Evolutionary conservation across 2,329 filamentous ascomycete genomes (phyloP), one percentile per base, ranked within the genome.

Genomic region (Metarhizium brunneum): DNA sequence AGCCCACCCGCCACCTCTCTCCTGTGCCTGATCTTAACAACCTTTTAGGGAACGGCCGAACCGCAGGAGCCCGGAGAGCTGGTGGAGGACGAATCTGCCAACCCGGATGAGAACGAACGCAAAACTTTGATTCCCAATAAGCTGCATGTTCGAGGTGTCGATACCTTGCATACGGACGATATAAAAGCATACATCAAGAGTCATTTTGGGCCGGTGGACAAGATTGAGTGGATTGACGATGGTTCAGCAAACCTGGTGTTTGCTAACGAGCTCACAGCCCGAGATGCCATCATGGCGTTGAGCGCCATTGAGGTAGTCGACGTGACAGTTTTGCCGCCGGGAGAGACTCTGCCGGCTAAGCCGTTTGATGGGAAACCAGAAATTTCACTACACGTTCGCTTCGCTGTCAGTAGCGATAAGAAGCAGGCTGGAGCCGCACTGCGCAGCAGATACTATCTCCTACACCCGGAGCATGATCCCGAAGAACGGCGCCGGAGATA

Each of bases 181-280:
- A 86, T 97, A 63, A 86, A 87, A 63, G 76, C 80, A 57, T 96
- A 91, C 64, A 82, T 90, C 8, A 72, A 76, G 50, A 79, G 88
- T 59, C 82, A 94, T 68, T 90, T 81, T 64, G 73, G 77, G 40
- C 68, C 71, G 14, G 76, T 85, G 56, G 75, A 81, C 55, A 79
- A 82, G 58, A 77, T 96, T 60, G 91, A 97, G 73, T 99, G 94
- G 94, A 90, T 99, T 61, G 90, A 97, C 68, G 94, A 99, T 70
- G 85, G 83, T 6, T 92, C 90, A 0, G 90, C 90, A 59, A 97
- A 97, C 67, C 76, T 96, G 54, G 71, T 95, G 53, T 97, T 94
- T 73, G 75, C 73, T 43, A 78, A 78, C 6, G 75, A 82, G 14
- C 66, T 70, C 29, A 66, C 69, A 6, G 82, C 82, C 2, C 72